These are phyloP conservation scores for Peronosclerospora sorghi DNA, from an alignment of 352 stramenopile species.

Conservation along the genomic window DNA sequence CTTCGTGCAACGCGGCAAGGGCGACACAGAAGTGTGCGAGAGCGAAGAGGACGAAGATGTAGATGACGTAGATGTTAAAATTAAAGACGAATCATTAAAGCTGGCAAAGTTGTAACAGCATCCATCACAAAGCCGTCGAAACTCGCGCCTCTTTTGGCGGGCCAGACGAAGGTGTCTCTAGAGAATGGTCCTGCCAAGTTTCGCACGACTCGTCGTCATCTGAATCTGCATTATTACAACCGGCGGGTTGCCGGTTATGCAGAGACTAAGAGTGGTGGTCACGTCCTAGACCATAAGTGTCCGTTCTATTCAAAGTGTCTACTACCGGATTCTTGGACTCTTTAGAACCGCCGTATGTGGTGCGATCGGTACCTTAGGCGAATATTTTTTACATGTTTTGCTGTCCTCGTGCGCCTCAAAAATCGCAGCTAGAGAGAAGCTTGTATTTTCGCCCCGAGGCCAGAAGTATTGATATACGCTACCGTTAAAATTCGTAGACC, in stretches of 20 bases:
- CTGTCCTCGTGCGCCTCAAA: constrained; percentile 5
- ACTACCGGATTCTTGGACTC: constrained; percentile 14
- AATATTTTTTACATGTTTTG: constrained; percentile 5
- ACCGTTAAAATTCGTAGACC: constrained; percentile 69
- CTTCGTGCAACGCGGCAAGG: too few relatives aligned
- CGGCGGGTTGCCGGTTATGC: constrained; percentile 18
- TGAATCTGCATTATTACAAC: constrained; percentile 56
- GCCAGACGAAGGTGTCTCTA: not conserved
- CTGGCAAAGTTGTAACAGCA: too few relatives aligned
- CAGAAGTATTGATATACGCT: constrained; percentile 39
- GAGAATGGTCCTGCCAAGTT: constrained; percentile 16
- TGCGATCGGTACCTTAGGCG: constrained; percentile 8
- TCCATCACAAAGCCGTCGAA: too few relatives aligned
- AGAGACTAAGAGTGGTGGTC: constrained; percentile 72
- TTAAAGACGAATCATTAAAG: too few relatives aligned
- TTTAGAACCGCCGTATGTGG: constrained; percentile 21
- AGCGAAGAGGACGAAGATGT: not conserved
- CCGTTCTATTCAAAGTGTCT: constrained; percentile 23
- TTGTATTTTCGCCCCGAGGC: constrained; percentile 24
- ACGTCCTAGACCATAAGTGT: constrained; percentile 47
- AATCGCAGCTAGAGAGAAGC: constrained; percentile 24
- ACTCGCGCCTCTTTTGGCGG: constrained; percentile 1
- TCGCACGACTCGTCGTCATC: constrained; percentile 17
- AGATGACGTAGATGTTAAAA: not conserved
- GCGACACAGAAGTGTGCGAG: too few relatives aligned